Evolutionary conservation across 2,329 filamentous ascomycete species (phyloP), one percentile per base, ranked within the genome.

Genomic region (Arthrobotrys conoides): DNA sequence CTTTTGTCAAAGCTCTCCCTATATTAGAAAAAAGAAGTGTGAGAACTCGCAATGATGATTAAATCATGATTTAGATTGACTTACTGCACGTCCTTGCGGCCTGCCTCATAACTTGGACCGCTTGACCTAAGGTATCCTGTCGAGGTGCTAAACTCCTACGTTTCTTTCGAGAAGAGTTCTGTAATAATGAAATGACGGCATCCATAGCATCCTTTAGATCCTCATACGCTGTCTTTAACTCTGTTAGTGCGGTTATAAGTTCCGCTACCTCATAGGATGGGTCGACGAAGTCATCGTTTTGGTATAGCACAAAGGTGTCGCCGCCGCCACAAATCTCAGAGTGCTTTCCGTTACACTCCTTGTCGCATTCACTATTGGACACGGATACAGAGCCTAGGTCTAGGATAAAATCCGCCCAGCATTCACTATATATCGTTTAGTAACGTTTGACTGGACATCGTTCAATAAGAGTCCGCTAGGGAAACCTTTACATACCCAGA

Each of bases 1-100:
- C 65, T 10, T 44, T 69, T 33, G 65, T 57, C 46, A 69, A 69
- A 69, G 65, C 49, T 20, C 65, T 57, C 41, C 65, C 65, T 69
- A 33, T 30, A 27, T 53, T 46, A 30, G 12, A 22, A 30, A 18
- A 53, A 14, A 18, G 16, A 2, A 30, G 4, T 53, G 49, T 53
- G 9, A 53, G 12, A 49, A 49, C 14, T n/a, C 20, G 24, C 8
- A 24, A 22, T 49, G 5, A 6, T 14, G 18, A 10, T 38, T 22
- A 30, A 53, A n/a, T 18, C 5, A 16, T 55, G 10, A 38, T 38
- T 2, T 12, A 48, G 36, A 3, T 53, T 20, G 3, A 59, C 51
- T 70, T 61, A 70, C 66, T 55, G 24, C 53, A 61, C 2, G 27
- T 51, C 18, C 53, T 44, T 14, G 66, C 66, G 0, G 66, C 53